Evolutionary conservation across 176 grass and related monocot genomes (phyloP), one percentile per base, ranked within the genome.

Genomic region (Raddia distichophylla): DNA sequence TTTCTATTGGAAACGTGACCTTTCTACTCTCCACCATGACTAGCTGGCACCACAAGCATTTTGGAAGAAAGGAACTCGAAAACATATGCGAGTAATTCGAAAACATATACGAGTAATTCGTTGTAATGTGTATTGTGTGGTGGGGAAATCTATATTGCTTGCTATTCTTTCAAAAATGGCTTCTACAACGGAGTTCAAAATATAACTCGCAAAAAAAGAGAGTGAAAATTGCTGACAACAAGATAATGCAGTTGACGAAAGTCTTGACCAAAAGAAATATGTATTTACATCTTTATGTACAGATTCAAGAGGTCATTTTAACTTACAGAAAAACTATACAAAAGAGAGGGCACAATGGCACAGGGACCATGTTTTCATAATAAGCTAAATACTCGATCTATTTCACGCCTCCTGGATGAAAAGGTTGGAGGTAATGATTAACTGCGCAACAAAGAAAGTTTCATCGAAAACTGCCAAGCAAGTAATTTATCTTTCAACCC

Each of bases 401-500:
- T 19, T 55, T 35, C 60, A 47, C 35, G 50, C 50, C 78, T 73
- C 72, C 83, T 78, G 48, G 12, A 59, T 27, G 78, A 66, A 85
- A 85, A 89, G n/a, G 45, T 51, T 11, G 52, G 62, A 68, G 82
- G 52, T 52, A 60, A 68, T 17, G 73, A 82, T 35, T 51, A 78
- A 79, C 27, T 60, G 43, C 84, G 34, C n/a, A 69, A 69, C 64
- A 70, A 46, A 37, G 6, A 42, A 55, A 74, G 49, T 51, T 66
- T 59, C 10, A 4, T 20, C n/a, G 16, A 10, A 59, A 18, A 66
- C 27, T 53, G n/a, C 16, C 67, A 67, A 5, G n/a, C 20, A 54
- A 66, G 74, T 73, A 78, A 73, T 71, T 81, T 34, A 64, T 56
- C 59, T 82, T 82, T 66, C 83, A 60, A 59, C 60, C 80, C 83